Percentiles rank a stretch among this genome's conserved stretches.
phyloP scores from a whole-genome alignment of 129 eudicot species.

The Gnaphalium uliginosum region DNA sequence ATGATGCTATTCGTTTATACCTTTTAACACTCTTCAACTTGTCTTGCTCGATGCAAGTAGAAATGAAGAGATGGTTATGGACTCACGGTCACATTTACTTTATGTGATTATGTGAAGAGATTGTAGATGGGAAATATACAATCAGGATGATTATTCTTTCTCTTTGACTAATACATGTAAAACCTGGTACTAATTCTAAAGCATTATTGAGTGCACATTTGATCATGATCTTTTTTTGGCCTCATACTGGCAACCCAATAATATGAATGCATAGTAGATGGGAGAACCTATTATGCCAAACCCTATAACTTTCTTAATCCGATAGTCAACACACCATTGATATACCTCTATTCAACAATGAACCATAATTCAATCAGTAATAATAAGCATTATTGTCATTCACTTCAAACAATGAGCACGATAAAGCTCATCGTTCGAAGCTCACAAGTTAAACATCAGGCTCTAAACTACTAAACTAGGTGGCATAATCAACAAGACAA shows the following conservation, averaged over 20 bases:
- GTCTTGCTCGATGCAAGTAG: background rate
- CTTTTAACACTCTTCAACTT: background rate
- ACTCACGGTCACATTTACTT: conserved; percentile 6
- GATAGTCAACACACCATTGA: background rate
- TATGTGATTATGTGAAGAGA: background rate
- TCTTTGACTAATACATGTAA: background rate
- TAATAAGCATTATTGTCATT: background rate
- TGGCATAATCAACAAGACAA: conserved; percentile 16
- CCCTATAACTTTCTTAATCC: conserved; percentile 2
- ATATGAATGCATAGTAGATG: background rate
- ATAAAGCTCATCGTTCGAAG: background rate
- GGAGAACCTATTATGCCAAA: background rate
- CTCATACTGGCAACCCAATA: background rate
- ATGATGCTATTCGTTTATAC: background rate
- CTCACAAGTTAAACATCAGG: background rate
- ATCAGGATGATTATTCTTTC: background rate
- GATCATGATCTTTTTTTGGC: background rate
- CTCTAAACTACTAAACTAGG: background rate
- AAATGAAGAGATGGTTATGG: conserved; percentile 1
- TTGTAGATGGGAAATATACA: background rate
- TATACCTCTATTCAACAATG: background rate
- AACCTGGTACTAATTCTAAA: background rate
- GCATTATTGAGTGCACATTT: background rate
- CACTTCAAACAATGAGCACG: background rate
- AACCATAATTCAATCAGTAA: background rate